Evolutionary conservation across 495 filamentous ascomycete genomes (phyloP).

Genomic region (Xylaria cubensis): DNA sequence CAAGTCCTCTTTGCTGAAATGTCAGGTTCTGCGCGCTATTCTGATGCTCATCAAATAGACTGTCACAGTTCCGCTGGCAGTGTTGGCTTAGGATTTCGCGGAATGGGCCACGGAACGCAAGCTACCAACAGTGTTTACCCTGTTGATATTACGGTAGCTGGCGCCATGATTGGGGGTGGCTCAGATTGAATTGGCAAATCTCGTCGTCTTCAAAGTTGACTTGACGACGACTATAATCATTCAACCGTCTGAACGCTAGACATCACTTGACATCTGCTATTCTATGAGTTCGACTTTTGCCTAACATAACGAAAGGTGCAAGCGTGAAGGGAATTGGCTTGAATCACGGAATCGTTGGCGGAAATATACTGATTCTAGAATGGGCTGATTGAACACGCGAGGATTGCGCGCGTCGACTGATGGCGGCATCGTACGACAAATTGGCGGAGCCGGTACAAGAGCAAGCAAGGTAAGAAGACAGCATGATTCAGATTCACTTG

Average conservation of each 20-base stretch:
- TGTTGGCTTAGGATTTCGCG: background rate
- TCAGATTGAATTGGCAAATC: background rate
- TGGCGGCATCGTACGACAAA: slow-evolving; percentile 7
- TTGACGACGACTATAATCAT: background rate
- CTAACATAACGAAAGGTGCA: background rate
- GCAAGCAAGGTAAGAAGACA: background rate
- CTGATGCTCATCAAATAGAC: background rate
- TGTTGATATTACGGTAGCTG: background rate
- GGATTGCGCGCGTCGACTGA: slow-evolving; percentile 2
- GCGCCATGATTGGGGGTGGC: background rate
- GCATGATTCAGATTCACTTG: background rate
- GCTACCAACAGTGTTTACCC: background rate
- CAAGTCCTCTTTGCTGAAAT: background rate
- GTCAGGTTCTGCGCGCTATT: background rate
- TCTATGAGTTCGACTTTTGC: background rate
- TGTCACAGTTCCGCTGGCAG: background rate
- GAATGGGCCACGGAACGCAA: background rate
- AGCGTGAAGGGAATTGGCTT: background rate
- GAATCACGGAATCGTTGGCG: background rate
- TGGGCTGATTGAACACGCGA: slow-evolving; percentile 1
- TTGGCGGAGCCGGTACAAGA: background rate
- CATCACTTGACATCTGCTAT: slow-evolving; percentile 8
- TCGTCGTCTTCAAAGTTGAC: background rate
- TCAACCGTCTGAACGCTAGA: background rate
- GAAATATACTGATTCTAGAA: background rate